Percentiles rank a stretch among this genome's conserved stretches.
Conservation (phyloP, 176 grass and related monocot species). For the Eragrostis nindensis region DNA sequence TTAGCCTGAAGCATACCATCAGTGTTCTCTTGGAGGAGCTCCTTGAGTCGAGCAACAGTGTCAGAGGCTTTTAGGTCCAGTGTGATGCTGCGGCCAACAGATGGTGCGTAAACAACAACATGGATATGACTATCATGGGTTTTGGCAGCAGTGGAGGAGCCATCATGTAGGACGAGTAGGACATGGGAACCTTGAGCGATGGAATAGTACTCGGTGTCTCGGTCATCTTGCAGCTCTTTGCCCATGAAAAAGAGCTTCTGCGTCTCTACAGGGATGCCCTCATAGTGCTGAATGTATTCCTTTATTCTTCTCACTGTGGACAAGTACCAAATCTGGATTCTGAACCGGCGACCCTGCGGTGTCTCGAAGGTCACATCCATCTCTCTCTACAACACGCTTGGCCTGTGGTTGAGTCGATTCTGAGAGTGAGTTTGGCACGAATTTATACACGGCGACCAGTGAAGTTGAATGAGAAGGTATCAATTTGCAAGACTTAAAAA, state of each 20-base stretch:
- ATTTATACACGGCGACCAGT: neutral
- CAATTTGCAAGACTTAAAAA: neutral
- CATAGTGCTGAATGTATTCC: neutral
- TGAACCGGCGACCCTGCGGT: neutral
- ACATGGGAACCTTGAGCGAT: neutral
- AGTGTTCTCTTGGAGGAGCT: neutral
- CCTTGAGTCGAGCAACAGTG: neutral
- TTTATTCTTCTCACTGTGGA: constrained; percentile 11
- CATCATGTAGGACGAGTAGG: neutral
- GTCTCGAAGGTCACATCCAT: constrained; percentile 13
- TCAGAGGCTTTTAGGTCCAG: neutral
- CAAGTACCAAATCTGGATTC: neutral
- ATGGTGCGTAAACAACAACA: neutral
- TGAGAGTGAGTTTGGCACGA: no score
- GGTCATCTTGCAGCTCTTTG: neutral
- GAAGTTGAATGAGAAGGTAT: neutral
- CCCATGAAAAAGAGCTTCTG: constrained; percentile 6
- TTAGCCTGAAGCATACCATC: neutral
- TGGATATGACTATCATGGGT: neutral
- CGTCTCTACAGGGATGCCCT: neutral
- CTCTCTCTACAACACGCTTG: neutral
- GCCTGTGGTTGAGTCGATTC: no score
- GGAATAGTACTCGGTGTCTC: neutral
- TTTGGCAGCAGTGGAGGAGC: neutral
- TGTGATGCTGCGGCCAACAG: neutral